Percentiles rank a stretch among this genome's conserved stretches.
phyloP scores from a whole-genome alignment of 371 early-diverging fungal genomes.

The Syncephalastrum sp. region DNA sequence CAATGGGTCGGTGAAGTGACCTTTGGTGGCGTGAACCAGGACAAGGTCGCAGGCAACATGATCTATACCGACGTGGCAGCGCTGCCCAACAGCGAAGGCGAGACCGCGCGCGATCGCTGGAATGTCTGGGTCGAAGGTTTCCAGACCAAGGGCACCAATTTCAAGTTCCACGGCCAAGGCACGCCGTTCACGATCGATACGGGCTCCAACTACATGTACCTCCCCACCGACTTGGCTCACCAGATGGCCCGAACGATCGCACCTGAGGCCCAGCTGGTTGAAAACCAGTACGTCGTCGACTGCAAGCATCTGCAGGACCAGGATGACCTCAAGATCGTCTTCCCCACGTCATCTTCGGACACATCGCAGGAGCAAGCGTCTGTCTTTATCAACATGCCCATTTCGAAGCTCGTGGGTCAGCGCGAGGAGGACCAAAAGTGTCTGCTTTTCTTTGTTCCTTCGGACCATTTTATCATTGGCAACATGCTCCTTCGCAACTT shows the following conservation, averaged over 20 bases:
- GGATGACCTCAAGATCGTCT: slow-evolving; percentile 20
- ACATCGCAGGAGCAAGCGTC: background rate
- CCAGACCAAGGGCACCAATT: slow-evolving; percentile 22
- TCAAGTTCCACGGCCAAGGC: slow-evolving; percentile 17
- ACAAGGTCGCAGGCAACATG: slow-evolving; percentile 29
- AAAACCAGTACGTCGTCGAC: slow-evolving; percentile 22
- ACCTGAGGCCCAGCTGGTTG: slow-evolving; percentile 6
- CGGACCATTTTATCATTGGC: slow-evolving; percentile 32
- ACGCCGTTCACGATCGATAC: slow-evolving; percentile 36
- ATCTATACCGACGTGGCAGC: slow-evolving; percentile 24
- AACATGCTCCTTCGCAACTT: slow-evolving; percentile 40
- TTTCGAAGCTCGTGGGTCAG: slow-evolving; percentile 13
- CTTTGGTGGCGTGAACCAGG: slow-evolving; percentile 44
- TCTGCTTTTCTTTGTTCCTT: slow-evolving; percentile 27
- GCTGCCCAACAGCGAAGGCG: background rate
- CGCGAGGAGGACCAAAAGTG: slow-evolving; percentile 18
- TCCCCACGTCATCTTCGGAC: slow-evolving; percentile 10
- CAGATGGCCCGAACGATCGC: slow-evolving; percentile 24
- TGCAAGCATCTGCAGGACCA: slow-evolving; percentile 18
- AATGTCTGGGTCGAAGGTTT: slow-evolving; percentile 19
- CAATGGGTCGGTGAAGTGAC: slow-evolving; percentile 42
- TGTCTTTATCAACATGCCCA: slow-evolving; percentile 17
- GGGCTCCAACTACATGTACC: slow-evolving; percentile 45
- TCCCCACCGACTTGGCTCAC: slow-evolving; percentile 26
- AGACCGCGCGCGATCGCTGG: slow-evolving; percentile 22